Evolutionary conservation across 139 green algal species (phyloP), one percentile per base, ranked within the genome.

Genomic region (Protoeuglena noctilucae): DNA sequence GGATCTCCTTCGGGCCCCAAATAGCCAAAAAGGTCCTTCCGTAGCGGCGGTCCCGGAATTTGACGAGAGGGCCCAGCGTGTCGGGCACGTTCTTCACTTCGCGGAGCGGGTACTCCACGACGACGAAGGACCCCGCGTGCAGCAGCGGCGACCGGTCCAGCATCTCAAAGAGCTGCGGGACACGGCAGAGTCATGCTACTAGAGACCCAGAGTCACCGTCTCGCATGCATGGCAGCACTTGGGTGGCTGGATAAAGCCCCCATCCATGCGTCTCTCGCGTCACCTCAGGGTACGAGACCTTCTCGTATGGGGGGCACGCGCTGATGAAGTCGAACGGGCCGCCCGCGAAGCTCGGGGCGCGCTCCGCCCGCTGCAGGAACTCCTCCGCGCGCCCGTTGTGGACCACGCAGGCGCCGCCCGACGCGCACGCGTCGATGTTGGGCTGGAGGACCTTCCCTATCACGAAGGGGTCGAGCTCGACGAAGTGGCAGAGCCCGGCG

Each of bases 311-410:
- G 1, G 87, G 88, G 54, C 81, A 93, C 4, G 94, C 75, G 47
- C 71, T 85, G n/a, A 96, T 63, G 61, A 88, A 95, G 75, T 95
- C 86, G 60, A 94, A 96, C 6, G 83, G 24, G 16, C 73, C 77
- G 28, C 82, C 75, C 21, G 60, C 59, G 61, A 72, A 72, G 12
- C 57, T 47, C 1, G 59, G 68, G 48, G 64, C 16, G 18, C 60
- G 22, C 12, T 47, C 48, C 28, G 74, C 62, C 21, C 65, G 58
- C 23, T 70, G 50, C 45, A 89, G 43, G 17, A 86, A 90, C 25
- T 85, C 78, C 66, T 94, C 79, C 4, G 71, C 83, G 51, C 70
- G 81, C 3, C 53, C 21, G n/a, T 54, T 50, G 40, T 24, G 24
- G 2, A 56, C 27, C 4, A 69, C 57, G 3, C 68, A 55, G 2